Conservation (phyloP, 148 eudicot species). For the Vaccinium darrowii region DNA sequence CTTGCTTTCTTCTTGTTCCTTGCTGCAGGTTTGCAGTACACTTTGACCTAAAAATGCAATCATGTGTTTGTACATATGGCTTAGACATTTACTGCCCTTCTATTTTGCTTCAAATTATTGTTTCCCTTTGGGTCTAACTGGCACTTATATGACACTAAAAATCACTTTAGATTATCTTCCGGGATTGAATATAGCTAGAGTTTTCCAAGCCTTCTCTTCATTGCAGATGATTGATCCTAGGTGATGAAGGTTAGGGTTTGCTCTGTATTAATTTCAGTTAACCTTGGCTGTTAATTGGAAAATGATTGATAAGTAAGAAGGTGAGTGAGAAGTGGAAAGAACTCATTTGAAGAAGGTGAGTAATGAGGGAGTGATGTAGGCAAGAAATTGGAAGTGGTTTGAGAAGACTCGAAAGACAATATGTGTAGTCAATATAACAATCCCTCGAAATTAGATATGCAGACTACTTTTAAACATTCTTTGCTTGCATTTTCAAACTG, state of each 20-base stretch:
- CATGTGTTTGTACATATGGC: slow-evolving; percentile 6
- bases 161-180: neutral
- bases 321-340: neutral
- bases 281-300: neutral
- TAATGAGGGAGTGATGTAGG: neutral
- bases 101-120: neutral
- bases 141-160: neutral
- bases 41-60: neutral
- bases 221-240: neutral
- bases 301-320: neutral
- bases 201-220: neutral
- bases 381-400: neutral
- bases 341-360: neutral
- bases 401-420: neutral
- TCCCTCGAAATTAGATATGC: neutral
- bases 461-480: slow-evolving; percentile 9
- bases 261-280: neutral
- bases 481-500: neutral
- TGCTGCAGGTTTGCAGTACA: neutral
- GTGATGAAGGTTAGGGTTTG: neutral
- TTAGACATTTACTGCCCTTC: neutral
- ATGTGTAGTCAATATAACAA: neutral
- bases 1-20: neutral
- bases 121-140: neutral
- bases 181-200: neutral